Percentiles rank a stretch among this genome's conserved stretches.
Evolutionary conservation across 1,284 basidiomycete genomes (phyloP).

Genomic region (Cutaneotrichosporon sp.): DNA sequence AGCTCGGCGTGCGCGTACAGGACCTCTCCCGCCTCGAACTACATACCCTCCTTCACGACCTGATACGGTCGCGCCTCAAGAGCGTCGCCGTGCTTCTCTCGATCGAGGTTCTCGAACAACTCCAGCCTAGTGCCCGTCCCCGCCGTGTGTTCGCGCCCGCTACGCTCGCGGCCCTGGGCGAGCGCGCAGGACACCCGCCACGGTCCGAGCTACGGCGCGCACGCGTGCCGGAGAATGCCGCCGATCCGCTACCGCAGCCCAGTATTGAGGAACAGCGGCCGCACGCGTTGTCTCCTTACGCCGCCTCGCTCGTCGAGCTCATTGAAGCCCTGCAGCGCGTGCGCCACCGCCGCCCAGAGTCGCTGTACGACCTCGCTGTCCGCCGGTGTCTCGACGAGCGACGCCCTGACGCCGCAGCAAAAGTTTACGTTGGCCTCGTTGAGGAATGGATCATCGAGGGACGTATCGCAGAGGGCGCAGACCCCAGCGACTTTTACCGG

Average conservation of each 20-base stretch:
- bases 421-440: slow-evolving; percentile 44
- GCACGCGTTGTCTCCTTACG: neutral
- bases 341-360: slow-evolving; percentile 27
- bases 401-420: slow-evolving; percentile 38
- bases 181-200: neutral
- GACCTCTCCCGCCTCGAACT: slow-evolving; percentile 24
- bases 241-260: slow-evolving; percentile 8
- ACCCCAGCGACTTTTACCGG: slow-evolving; percentile 35
- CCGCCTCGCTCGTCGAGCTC: slow-evolving; percentile 20
- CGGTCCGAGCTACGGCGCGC: neutral
- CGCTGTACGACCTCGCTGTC: slow-evolving; percentile 33
- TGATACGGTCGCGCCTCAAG: slow-evolving; percentile 18
- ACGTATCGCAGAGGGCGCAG: slow-evolving; percentile 40
- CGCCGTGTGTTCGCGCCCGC: neutral
- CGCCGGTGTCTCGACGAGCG: slow-evolving; percentile 25
- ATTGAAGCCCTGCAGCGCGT: slow-evolving; percentile 28
- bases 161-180: slow-evolving; percentile 1
- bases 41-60: slow-evolving; percentile 26
- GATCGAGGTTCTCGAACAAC: neutral
- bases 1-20: neutral
- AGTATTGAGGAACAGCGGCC: slow-evolving; percentile 20
- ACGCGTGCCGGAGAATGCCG: neutral
- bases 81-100: neutral
- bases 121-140: slow-evolving; percentile 3
- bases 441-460: slow-evolving; percentile 49